Conservation (phyloP, 2,329 filamentous ascomycete genomes). For the Colletotrichum paranaense region DNA sequence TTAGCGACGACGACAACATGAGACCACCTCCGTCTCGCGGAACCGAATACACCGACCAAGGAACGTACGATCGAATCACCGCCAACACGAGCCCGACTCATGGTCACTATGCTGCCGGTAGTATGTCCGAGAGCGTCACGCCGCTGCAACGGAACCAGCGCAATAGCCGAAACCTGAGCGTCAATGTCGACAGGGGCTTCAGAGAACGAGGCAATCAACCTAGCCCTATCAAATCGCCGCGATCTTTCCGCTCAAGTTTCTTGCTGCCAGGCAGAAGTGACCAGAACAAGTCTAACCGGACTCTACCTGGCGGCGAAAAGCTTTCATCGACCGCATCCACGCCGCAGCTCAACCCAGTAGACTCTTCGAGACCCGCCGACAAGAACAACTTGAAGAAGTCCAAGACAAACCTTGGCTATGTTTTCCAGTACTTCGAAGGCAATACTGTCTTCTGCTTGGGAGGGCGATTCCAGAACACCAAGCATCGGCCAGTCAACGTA, state of each 20-base stretch:
- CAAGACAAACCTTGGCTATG: slow-evolving; percentile 59
- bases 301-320: slow-evolving; percentile 79
- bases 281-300: slow-evolving; percentile 62
- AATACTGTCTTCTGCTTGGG: slow-evolving; percentile 92
- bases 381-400: slow-evolving; percentile 38
- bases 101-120: slow-evolving; percentile 67
- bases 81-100: slow-evolving; percentile 79
- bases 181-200: slow-evolving; percentile 71
- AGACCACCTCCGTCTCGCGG: slow-evolving; percentile 78
- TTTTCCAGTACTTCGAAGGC: slow-evolving; percentile 84
- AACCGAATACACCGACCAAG: slow-evolving; percentile 83
- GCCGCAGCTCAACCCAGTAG: slow-evolving; percentile 68
- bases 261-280: slow-evolving; percentile 70
- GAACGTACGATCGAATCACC: slow-evolving; percentile 76
- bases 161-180: slow-evolving; percentile 59
- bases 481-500: slow-evolving; percentile 88
- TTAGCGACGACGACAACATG: slow-evolving; percentile 59
- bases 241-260: slow-evolving; percentile 82
- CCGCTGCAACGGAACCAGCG: slow-evolving; percentile 69
- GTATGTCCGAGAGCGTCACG: slow-evolving; percentile 81
- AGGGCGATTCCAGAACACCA: slow-evolving; percentile 88
- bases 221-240: slow-evolving; percentile 76
- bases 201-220: slow-evolving; percentile 63
- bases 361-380: slow-evolving; percentile 43
- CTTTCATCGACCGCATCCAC: slow-evolving; percentile 85